Percentiles rank a stretch among this genome's conserved stretches.
These are phyloP conservation scores for Leersia perrieri DNA, from an alignment of 176 grass and related monocot genomes.

Conservation along the genomic window DNA sequence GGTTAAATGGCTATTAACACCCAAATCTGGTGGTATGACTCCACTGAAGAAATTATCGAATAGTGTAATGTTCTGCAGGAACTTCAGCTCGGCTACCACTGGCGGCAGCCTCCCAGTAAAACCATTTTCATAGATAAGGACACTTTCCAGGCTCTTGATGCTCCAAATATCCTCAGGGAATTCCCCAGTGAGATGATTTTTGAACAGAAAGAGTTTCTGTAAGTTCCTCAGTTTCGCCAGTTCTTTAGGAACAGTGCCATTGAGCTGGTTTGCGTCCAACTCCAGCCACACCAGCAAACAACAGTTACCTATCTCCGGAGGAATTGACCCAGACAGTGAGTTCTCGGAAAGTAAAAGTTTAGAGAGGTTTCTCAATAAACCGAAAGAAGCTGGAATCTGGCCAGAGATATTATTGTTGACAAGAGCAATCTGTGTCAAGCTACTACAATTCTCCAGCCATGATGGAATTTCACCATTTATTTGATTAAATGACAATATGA, in stretches of 20 bases:
- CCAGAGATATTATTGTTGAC: conserved; percentile 52
- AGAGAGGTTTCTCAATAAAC: conserved; percentile 48
- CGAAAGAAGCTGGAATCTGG: conserved; percentile 47
- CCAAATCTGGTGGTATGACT: conserved; percentile 51
- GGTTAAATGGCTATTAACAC: conserved; percentile 46
- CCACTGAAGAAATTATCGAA: conserved; percentile 59
- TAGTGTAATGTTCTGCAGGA: conserved; percentile 49
- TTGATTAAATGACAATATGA: conserved; percentile 53
- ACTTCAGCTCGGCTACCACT: conserved; percentile 44
- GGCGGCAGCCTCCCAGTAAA: conserved; percentile 49
- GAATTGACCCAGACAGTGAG: conserved; percentile 64
- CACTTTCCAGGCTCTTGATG: conserved; percentile 42
- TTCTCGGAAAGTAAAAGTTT: conserved; percentile 54
- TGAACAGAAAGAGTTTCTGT: conserved; percentile 36
- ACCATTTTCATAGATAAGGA: conserved; percentile 44
- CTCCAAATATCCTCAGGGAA: conserved; percentile 65
- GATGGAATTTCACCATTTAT: conserved; percentile 50
- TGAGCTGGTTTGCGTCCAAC: conserved; percentile 56
- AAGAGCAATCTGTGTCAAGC: conserved; percentile 29
- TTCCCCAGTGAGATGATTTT: conserved; percentile 48
- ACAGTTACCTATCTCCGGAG: conserved; percentile 58
- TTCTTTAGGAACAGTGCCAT: conserved; percentile 50
- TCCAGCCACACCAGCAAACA: conserved; percentile 23
- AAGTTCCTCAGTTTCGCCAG: conserved; percentile 47
- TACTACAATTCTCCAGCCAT: conserved; percentile 52